A percentile compares a stretch with the other conserved stretches of the same genome.
Evolutionary conservation across 345 rosid species (phyloP).

Genomic region (Salix purpurea): DNA sequence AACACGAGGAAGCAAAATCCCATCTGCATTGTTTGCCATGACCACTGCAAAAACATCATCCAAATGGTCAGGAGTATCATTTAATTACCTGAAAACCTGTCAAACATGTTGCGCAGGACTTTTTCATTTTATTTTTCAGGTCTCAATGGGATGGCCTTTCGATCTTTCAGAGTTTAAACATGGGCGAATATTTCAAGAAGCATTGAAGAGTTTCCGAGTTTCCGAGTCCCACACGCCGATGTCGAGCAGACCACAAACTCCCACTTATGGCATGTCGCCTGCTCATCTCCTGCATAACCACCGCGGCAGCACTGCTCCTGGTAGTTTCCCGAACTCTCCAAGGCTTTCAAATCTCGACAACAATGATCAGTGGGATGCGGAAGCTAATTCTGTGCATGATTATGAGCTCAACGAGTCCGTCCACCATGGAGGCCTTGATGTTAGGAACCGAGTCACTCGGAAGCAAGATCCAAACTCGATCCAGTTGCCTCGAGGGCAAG

Average conservation of each 20-base stretch:
- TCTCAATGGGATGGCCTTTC: no score
- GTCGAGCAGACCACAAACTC: slow-evolving; percentile 70
- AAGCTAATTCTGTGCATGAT: slow-evolving; percentile 39
- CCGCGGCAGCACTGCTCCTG: slow-evolving; percentile 38
- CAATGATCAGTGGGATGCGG: slow-evolving; percentile 43
- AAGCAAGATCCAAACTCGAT: slow-evolving; percentile 14
- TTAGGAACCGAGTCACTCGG: slow-evolving; percentile 14
- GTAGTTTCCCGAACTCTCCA: slow-evolving; percentile 41
- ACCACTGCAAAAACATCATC: no score
- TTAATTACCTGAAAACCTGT: no score
- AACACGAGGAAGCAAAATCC: no score
- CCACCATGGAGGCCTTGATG: slow-evolving; percentile 2
- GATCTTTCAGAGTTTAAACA: no score
- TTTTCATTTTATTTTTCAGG: no score
- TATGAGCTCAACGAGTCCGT: slow-evolving; percentile 15
- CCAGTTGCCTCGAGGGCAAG: slow-evolving; percentile 18
- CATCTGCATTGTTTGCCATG: no score
- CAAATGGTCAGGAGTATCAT: no score
- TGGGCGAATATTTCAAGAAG: no score
- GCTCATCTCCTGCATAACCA: slow-evolving; percentile 58
- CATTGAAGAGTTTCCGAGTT: slow-evolving; percentile 16
- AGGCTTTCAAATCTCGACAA: slow-evolving; percentile 26
- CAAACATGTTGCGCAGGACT: no score
- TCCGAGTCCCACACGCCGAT: slow-evolving; percentile 48
- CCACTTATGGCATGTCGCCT: slow-evolving; percentile 61